These are phyloP conservation scores for Pichia terricola DNA, from an alignment of 1,139 yeast species.

Conservation along the genomic window DNA sequence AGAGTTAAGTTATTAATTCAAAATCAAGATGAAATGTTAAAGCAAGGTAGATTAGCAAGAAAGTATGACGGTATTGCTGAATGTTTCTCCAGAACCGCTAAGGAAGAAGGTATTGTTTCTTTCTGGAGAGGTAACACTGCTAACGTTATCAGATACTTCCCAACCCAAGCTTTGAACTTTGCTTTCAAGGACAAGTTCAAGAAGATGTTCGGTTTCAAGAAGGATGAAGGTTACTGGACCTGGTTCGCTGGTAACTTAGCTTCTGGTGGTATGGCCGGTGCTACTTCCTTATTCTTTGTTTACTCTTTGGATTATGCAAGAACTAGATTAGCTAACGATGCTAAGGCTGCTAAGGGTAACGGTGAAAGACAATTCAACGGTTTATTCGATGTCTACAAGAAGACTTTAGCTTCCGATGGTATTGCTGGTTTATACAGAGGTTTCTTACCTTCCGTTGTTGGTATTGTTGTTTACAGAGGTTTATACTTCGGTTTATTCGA, in stretches of 20 bases:
- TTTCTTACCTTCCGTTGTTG: slow-evolving; percentile 73
- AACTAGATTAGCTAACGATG: slow-evolving; percentile 78
- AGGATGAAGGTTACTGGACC: slow-evolving; percentile 56
- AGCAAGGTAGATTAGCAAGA: slow-evolving; percentile 65
- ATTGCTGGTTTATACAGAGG: slow-evolving; percentile 78
- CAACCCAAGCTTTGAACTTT: slow-evolving; percentile 76
- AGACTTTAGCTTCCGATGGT: slow-evolving; percentile 70
- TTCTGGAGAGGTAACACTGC: slow-evolving; percentile 87
- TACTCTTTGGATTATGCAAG: slow-evolving; percentile 79
- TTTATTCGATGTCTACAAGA: slow-evolving; percentile 66
- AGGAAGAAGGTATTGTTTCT: slow-evolving; percentile 60
- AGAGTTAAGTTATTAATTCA: slow-evolving; percentile 74
- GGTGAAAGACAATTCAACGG: slow-evolving; percentile 74
- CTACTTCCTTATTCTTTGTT: slow-evolving; percentile 63
- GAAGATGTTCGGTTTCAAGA: slow-evolving; percentile 68
- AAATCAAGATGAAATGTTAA: slow-evolving; percentile 78
- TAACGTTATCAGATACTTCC: slow-evolving; percentile 77
- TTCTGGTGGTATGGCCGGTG: slow-evolving; percentile 81
- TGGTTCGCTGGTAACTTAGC: slow-evolving; percentile 78
- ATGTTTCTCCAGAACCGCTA: slow-evolving; percentile 65
- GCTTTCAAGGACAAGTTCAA: slow-evolving; percentile 80
- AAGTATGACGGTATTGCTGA: slow-evolving; percentile 62
- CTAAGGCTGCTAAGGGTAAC: slow-evolving; percentile 57
- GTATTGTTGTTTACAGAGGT: slow-evolving; percentile 79
- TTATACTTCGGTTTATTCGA: slow-evolving; percentile 75